Percentiles rank a stretch among this genome's conserved stretches.
phyloP scores from a whole-genome alignment of 345 rosid genomes.

The Erodium maritimum region DNA sequence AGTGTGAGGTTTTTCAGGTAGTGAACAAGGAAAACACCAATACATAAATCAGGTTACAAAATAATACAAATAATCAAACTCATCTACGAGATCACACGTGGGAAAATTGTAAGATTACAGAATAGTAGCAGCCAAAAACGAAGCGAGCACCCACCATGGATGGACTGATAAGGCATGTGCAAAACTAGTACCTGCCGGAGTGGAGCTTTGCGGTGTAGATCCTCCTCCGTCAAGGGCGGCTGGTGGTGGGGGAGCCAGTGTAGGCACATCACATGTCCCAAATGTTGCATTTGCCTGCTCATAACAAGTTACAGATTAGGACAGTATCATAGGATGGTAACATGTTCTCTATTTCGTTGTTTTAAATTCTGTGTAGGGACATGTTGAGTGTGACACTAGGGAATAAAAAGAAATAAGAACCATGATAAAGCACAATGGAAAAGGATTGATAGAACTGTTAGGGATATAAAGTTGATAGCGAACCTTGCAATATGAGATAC shows the following conservation, averaged over 20 bases:
- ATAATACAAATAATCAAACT: no score
- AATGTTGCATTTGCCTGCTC: conserved; percentile 55
- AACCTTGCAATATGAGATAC: conserved; percentile 70
- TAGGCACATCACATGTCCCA: conserved; percentile 72
- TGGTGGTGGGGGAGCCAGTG: conserved; percentile 64
- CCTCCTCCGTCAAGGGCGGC: conserved; percentile 18
- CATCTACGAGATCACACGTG: no score
- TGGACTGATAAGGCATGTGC: conserved; percentile 11
- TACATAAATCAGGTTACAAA: no score
- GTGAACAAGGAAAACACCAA: no score
- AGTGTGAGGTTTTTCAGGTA: no score
- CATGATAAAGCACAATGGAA: not conserved
- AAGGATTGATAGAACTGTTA: not conserved
- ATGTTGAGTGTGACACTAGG: no score
- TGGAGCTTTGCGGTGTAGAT: conserved; percentile 6
- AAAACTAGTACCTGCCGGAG: conserved; percentile 19
- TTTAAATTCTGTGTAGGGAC: no score
- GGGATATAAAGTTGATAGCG: no score
- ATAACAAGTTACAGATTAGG: no score
- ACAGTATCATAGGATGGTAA: not conserved
- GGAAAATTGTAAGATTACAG: not conserved
- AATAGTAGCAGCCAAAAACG: conserved; percentile 20
- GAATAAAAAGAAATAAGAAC: no score
- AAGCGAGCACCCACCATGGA: conserved; percentile 22
- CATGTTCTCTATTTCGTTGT: no score